phyloP scores from a whole-genome alignment of 1,284 basidiomycete genomes.

The Naganishia cerealis region DNA sequence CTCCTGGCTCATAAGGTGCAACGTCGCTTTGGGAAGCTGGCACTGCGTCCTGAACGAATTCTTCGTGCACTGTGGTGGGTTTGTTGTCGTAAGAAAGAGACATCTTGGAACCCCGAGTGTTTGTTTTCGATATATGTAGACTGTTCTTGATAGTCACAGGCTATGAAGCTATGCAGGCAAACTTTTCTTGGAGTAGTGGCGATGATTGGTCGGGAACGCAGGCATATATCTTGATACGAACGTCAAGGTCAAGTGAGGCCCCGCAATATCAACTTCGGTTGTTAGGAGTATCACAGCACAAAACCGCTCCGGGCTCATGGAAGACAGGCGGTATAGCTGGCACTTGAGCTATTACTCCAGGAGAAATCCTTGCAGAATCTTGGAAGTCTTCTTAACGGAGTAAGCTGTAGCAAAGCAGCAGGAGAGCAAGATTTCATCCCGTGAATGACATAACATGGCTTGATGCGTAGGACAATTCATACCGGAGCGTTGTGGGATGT shows the following conservation, averaged over 20 bases:
- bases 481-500: not conserved
- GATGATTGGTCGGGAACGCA: not conserved
- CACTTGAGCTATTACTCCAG: not conserved
- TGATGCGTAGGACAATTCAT: not conserved
- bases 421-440: not conserved
- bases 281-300: not conserved
- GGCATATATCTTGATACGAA: slow-evolving; percentile 21
- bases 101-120: not conserved
- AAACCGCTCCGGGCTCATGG: not conserved
- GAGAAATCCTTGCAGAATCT: not conserved
- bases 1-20: slow-evolving; percentile 46
- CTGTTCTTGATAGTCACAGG: not conserved
- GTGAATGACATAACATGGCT: not conserved
- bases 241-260: not conserved
- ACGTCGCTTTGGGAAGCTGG: not conserved
- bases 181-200: not conserved
- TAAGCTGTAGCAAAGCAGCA: not conserved
- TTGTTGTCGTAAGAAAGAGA: slow-evolving; percentile 24
- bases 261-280: not conserved
- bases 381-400: not conserved
- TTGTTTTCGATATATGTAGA: not conserved
- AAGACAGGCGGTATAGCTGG: slow-evolving; percentile 2
- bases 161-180: too few species aligned
- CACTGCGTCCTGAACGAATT: slow-evolving; percentile 1
- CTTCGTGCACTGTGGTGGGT: slow-evolving; percentile 12